Evolutionary conservation across 1,284 basidiomycete species (phyloP).

Genomic region (Ustilago crameri): DNA sequence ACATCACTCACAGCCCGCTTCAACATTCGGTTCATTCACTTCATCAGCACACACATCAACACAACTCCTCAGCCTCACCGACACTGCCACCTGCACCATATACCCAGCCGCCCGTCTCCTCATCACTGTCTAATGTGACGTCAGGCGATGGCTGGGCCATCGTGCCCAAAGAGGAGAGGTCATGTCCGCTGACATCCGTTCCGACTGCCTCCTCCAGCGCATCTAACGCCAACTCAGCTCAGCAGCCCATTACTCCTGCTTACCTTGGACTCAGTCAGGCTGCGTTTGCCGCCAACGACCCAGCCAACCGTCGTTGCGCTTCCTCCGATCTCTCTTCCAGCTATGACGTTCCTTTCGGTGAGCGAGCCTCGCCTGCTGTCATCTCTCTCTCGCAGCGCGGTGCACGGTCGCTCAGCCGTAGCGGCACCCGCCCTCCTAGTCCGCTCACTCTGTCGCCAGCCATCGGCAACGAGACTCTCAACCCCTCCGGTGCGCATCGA

Average conservation of each 20-base stretch:
- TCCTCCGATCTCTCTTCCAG: conserved; percentile 19
- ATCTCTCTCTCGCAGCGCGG: conserved; percentile 39
- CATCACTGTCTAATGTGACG: conserved; percentile 27
- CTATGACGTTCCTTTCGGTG: conserved; percentile 47
- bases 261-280: conserved; percentile 21
- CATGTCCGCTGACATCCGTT: background rate
- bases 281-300: conserved; percentile 32
- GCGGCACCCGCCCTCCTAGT: conserved; percentile 24
- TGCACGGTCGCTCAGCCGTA: conserved; percentile 30
- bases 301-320: conserved; percentile 34
- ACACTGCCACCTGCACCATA: conserved; percentile 25
- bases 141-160: conserved; percentile 44
- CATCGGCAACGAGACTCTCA: conserved; percentile 16
- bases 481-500: conserved; percentile 44
- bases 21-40: conserved; percentile 14
- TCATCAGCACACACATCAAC: conserved; percentile 8
- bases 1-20: conserved; percentile 29
- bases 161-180: conserved; percentile 24
- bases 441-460: conserved; percentile 27
- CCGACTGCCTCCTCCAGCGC: background rate
- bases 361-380: conserved; percentile 45
- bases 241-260: conserved; percentile 12
- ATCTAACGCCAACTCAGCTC: conserved; percentile 6
- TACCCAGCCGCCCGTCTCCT: conserved; percentile 24
- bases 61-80: conserved; percentile 18